These are phyloP conservation scores for Abortiporus biennis DNA, from an alignment of 1,284 basidiomycete species.

Conservation along the genomic window DNA sequence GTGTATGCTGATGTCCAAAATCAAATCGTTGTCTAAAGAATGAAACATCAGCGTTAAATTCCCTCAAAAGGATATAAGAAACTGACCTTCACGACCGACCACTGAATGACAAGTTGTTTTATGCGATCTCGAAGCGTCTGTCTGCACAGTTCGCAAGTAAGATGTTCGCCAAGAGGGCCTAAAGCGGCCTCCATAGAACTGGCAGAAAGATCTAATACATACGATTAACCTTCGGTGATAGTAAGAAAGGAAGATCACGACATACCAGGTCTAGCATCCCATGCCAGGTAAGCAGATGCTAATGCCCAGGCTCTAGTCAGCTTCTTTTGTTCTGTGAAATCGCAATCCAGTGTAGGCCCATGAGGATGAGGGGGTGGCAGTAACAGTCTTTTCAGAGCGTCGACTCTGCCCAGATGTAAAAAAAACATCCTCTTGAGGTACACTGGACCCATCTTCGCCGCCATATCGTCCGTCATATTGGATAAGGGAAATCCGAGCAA, in stretches of 20 bases:
- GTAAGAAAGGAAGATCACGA: slow-evolving; percentile 3
- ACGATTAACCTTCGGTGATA: slow-evolving; percentile 6
- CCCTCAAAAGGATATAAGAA: too few species aligned
- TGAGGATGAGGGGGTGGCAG: slow-evolving; percentile 31
- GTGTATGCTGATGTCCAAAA: too few species aligned
- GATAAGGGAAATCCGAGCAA: slow-evolving; percentile 28
- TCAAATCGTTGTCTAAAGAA: too few species aligned
- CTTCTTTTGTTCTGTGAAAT: slow-evolving; percentile 33
- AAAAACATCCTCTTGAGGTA: slow-evolving; percentile 34
- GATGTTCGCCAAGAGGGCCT: slow-evolving; percentile 26
- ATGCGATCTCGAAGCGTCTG: slow-evolving; percentile 56
- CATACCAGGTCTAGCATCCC: slow-evolving; percentile 32
- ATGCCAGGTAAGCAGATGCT: slow-evolving; percentile 32
- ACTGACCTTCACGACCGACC: slow-evolving; percentile 76
- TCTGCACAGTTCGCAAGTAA: slow-evolving; percentile 46
- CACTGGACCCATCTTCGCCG: slow-evolving; percentile 27
- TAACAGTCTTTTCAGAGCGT: slow-evolving; percentile 32
- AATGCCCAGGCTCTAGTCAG: slow-evolving; percentile 34
- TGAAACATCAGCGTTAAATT: too few species aligned
- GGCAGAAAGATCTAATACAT: slow-evolving; percentile 26
- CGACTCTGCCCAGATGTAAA: slow-evolving; percentile 33
- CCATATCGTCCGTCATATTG: slow-evolving; percentile 28
- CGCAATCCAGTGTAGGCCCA: slow-evolving; percentile 27
- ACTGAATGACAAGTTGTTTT: slow-evolving; percentile 62
- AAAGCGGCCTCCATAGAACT: slow-evolving; percentile 29